Conservation (phyloP, 2,329 filamentous ascomycete species). For the Hymenoscyphus fraxineus region DNA sequence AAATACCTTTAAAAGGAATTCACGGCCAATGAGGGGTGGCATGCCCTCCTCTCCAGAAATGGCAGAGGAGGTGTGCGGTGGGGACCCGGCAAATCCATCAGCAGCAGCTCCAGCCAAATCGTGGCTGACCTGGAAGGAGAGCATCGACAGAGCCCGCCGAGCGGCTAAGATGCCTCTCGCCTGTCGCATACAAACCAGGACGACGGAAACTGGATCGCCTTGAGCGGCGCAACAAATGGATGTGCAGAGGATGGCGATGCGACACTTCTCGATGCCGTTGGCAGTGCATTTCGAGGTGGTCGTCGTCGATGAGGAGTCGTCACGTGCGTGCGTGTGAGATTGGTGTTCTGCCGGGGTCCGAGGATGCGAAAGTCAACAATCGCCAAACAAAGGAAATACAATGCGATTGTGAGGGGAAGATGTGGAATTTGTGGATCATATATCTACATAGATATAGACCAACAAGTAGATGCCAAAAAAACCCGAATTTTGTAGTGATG, state of each 20-base stretch:
- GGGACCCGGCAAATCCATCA: constrained; percentile 10
- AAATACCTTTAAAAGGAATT: constrained; percentile 11
- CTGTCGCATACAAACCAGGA: constrained; percentile 14
- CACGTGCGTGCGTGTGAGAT: neutral
- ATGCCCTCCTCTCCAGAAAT: neutral
- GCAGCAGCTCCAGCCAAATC: constrained; percentile 9
- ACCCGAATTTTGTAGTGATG: neutral
- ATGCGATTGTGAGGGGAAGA: neutral
- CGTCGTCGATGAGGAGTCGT: neutral
- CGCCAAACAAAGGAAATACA: neutral
- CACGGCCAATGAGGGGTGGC: constrained; percentile 8
- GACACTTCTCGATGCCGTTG: neutral
- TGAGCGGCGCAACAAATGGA: constrained; percentile 4
- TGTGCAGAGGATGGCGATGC: constrained; percentile 4
- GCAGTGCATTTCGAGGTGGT: neutral
- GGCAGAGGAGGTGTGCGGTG: constrained; percentile 6
- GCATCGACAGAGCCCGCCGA: constrained; percentile 23
- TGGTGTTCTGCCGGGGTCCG: neutral
- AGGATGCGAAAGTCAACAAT: neutral
- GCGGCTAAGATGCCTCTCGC: constrained; percentile 26
- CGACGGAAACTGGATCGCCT: neutral
- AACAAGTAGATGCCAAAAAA: neutral
- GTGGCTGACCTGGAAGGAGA: constrained; percentile 16
- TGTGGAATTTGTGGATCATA: neutral
- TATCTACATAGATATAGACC: neutral